Conservation (phyloP, 176 grass and related monocot species). For the Eragrostis curvula region DNA sequence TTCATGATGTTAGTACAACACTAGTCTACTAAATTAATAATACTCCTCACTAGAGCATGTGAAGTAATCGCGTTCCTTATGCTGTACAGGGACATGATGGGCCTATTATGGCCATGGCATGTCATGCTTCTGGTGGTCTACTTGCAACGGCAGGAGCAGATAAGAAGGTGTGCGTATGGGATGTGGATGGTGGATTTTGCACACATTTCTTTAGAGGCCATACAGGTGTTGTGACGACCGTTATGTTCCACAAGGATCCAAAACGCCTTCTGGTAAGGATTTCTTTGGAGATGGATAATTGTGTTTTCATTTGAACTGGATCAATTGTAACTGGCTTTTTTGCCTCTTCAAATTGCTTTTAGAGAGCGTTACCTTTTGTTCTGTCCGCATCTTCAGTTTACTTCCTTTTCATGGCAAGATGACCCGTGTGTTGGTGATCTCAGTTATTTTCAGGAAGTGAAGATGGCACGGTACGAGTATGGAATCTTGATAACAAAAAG, state of each 20-base stretch:
- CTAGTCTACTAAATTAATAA: neutral
- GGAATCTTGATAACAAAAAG: slow-evolving; percentile 89
- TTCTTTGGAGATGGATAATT: slow-evolving; percentile 22
- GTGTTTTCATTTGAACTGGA: neutral
- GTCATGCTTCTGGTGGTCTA: slow-evolving; percentile 94
- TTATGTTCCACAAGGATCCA: slow-evolving; percentile 89
- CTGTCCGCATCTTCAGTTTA: neutral
- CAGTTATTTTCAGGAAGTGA: slow-evolving; percentile 93
- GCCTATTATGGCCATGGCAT: slow-evolving; percentile 91
- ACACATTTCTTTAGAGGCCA: slow-evolving; percentile 97
- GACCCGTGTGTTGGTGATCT: slow-evolving; percentile 42
- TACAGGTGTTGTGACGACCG: slow-evolving; percentile 69
- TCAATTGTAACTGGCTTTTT: slow-evolving; percentile 6
- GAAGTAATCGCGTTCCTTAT: slow-evolving; percentile 28
- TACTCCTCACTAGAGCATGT: neutral
- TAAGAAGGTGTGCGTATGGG: slow-evolving; percentile 90
- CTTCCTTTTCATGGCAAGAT: slow-evolving; percentile 13
- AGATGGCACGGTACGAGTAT: slow-evolving; percentile 75
- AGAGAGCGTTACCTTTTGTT: neutral
- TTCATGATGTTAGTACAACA: neutral
- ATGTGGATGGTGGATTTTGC: slow-evolving; percentile 98
- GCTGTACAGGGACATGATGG: slow-evolving; percentile 85
- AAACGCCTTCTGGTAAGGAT: slow-evolving; percentile 78
- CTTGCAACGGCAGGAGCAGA: slow-evolving; percentile 92
- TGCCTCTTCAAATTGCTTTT: neutral